These are phyloP conservation scores for Oemleria cerasiformis DNA, from an alignment of 306 rosid species.

Conservation along the genomic window DNA sequence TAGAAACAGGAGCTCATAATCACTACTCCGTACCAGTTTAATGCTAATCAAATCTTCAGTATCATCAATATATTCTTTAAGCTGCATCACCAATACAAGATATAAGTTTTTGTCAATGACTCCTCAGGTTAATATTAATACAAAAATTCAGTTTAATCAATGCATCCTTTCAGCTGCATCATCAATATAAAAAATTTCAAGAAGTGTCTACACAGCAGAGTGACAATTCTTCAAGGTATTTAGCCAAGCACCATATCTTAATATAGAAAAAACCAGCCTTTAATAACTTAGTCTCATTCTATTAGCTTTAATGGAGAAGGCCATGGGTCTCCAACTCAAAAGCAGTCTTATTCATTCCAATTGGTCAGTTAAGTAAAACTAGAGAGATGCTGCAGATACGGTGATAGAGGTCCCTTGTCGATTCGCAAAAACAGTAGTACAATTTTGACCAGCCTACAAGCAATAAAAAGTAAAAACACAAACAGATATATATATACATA, in stretches of 20 bases:
- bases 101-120: slow-evolving; percentile 10
- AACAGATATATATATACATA: too few species aligned
- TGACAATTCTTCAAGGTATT: slow-evolving; percentile 1
- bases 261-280: not conserved
- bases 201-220: slow-evolving; percentile 6
- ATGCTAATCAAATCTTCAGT: slow-evolving; percentile 51
- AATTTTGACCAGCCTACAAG: slow-evolving; percentile 6
- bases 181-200: slow-evolving; percentile 14
- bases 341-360: not conserved
- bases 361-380: not conserved
- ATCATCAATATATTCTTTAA: slow-evolving; percentile 51
- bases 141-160: slow-evolving; percentile 41
- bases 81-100: slow-evolving; percentile 39
- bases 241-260: not conserved
- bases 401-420: not conserved
- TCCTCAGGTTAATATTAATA: slow-evolving; percentile 41
- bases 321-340: not conserved
- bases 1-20: slow-evolving; percentile 16
- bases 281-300: not conserved
- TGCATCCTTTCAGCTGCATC: slow-evolving; percentile 42
- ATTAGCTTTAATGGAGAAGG: not conserved
- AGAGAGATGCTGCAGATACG: not conserved
- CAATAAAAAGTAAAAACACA: not conserved
- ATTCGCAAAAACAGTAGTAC: not conserved
- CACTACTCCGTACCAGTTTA: slow-evolving; percentile 37